Evolutionary conservation across 176 grass and related monocot genomes (phyloP).

Genomic region (Melocanna baccifera): DNA sequence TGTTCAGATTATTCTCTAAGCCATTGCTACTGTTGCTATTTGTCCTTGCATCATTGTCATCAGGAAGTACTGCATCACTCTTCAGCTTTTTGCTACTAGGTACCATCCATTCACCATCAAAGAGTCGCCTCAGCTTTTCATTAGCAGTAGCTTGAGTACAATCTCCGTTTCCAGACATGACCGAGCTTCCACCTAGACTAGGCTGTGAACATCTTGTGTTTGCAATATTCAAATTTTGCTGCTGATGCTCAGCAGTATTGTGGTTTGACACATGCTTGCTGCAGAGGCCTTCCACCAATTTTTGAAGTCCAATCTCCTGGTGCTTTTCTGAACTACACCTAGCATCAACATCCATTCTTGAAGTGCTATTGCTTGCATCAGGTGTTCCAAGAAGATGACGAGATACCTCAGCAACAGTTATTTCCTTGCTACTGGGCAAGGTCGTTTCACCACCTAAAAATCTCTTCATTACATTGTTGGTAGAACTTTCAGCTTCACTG

Average conservation of each 20-base stretch:
- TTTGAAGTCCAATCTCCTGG: background rate
- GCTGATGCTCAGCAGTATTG: background rate
- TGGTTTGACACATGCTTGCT: background rate
- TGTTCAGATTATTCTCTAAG: constrained; percentile 8
- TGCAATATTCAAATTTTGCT: constrained; percentile 4
- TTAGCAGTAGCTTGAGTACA: background rate
- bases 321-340: background rate
- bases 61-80: background rate
- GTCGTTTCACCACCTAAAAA: background rate
- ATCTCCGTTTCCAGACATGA: background rate
- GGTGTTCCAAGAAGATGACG: background rate
- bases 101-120: background rate
- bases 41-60: background rate
- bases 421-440: background rate
- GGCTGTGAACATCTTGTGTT: background rate
- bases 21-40: background rate
- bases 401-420: background rate
- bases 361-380: constrained; percentile 10
- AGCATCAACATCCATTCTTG: background rate
- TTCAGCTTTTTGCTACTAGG: constrained; percentile 21
- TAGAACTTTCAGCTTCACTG: background rate
- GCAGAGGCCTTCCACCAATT: background rate
- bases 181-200: constrained; percentile 9
- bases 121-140: background rate
- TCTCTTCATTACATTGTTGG: constrained; percentile 1